A percentile compares a stretch with the other conserved stretches of the same genome.
phyloP scores from a whole-genome alignment of 148 eudicot species.

The Fagopyrum esculentum region DNA sequence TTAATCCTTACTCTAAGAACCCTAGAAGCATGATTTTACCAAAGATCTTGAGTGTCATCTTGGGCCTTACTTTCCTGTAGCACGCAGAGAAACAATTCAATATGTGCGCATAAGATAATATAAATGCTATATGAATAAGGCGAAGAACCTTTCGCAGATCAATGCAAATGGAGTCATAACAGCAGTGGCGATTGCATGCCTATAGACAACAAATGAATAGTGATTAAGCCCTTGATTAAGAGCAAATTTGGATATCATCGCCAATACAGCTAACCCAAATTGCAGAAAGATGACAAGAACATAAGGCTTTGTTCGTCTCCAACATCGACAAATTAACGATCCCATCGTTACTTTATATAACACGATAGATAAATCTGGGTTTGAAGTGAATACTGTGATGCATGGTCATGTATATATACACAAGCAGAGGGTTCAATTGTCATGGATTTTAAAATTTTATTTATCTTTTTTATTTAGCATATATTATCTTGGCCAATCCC shows the following conservation, averaged over 20 bases:
- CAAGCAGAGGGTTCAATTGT: too few species aligned
- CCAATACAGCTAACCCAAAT: constrained; percentile 49
- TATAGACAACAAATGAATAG: constrained; percentile 49
- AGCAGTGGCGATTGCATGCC: constrained; percentile 52
- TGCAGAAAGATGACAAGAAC: constrained; percentile 43
- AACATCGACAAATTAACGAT: background rate
- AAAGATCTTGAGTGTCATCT: constrained; percentile 48
- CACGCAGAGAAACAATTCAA: constrained; percentile 8
- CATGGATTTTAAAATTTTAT: too few species aligned
- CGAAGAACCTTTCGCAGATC: constrained; percentile 14
- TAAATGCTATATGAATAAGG: background rate
- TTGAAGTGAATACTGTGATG: too few species aligned
- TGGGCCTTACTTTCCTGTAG: constrained; percentile 65
- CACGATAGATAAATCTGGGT: too few species aligned
- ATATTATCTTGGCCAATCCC: too few species aligned
- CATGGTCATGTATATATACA: too few species aligned
- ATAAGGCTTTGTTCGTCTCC: constrained; percentile 35
- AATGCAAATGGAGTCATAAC: constrained; percentile 63
- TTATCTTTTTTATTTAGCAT: too few species aligned
- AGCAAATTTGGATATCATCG: constrained; percentile 45
- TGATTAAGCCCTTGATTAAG: constrained; percentile 64
- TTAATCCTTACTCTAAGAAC: constrained; percentile 49
- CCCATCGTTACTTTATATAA: background rate
- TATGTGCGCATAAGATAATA: background rate
- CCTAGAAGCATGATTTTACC: constrained; percentile 51